These are phyloP conservation scores for Sphaerulina populicola DNA, from an alignment of 2,329 filamentous ascomycete species.

Conservation along the genomic window DNA sequence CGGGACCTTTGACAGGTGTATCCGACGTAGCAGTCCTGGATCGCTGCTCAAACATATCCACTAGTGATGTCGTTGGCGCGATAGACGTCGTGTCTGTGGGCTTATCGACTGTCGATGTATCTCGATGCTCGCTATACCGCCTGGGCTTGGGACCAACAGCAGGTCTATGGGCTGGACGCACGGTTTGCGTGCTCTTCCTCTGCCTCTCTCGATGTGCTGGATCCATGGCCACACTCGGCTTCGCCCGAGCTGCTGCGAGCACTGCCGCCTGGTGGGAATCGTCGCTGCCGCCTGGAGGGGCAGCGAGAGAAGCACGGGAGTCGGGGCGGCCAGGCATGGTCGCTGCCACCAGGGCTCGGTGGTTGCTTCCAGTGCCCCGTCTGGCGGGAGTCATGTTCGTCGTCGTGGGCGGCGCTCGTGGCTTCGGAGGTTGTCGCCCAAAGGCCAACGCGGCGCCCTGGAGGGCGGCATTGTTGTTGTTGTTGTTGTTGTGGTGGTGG, in stretches of 20 bases:
- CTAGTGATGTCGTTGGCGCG: constrained; percentile 54
- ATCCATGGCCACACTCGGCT: constrained; percentile 7
- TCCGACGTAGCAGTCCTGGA: constrained; percentile 11
- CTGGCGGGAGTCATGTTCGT: background rate
- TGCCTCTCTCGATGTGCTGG: constrained; percentile 1
- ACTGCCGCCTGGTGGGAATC: constrained; percentile 27
- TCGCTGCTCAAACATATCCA: constrained; percentile 59
- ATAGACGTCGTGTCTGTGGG: constrained; percentile 23
- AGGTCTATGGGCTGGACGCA: constrained; percentile 15
- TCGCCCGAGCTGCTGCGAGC: constrained; percentile 24
- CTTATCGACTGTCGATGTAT: constrained; percentile 16
- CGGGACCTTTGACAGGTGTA: constrained; percentile 13
- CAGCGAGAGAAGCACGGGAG: constrained; percentile 13
- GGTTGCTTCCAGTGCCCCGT: constrained; percentile 1
- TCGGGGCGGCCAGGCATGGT: constrained; percentile 22
- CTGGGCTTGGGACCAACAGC: constrained; percentile 28
- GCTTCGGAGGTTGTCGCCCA: constrained; percentile 32
- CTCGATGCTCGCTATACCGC: constrained; percentile 18
- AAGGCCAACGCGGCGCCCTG: constrained; percentile 45
- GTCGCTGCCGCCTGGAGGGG: background rate
- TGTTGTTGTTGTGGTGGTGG: background rate
- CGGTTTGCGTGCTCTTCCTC: background rate
- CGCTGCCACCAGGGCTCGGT: constrained; percentile 31
- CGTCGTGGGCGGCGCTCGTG: constrained; percentile 10
- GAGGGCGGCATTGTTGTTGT: constrained; percentile 38